Evolutionary conservation across 1,139 yeast genomes (phyloP).

Genomic region (Magnusiomyces sp.): DNA sequence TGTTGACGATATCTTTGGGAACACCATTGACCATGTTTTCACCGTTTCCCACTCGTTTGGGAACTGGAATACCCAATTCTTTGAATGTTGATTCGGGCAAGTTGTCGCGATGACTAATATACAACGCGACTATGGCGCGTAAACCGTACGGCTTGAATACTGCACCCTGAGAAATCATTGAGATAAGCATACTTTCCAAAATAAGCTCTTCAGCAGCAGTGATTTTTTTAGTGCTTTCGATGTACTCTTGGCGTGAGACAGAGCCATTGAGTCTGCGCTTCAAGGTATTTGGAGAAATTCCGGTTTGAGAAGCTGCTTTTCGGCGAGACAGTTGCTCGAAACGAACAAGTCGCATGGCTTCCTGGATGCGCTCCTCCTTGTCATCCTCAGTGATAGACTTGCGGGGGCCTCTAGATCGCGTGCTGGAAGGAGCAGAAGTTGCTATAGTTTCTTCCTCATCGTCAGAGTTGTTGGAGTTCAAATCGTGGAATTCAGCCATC

Average conservation of each 20-base stretch:
- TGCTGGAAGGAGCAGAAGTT: no score
- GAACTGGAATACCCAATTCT: no score
- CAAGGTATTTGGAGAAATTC: conserved; percentile 14
- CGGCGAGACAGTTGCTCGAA: conserved; percentile 14
- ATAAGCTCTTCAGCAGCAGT: conserved; percentile 14
- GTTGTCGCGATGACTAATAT: conserved; percentile 4
- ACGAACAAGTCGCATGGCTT: conserved; percentile 14
- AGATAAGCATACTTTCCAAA: conserved; percentile 13
- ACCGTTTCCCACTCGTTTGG: no score
- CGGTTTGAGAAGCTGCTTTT: conserved; percentile 14
- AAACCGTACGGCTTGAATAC: conserved; percentile 13
- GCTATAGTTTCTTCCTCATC: no score
- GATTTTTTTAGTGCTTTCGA: conserved; percentile 14
- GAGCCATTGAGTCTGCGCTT: conserved; percentile 16
- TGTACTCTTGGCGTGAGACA: conserved; percentile 14
- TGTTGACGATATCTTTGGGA: not conserved
- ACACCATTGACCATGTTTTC: no score
- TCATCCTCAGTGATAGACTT: not conserved
- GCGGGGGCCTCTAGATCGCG: not conserved
- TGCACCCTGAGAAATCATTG: conserved; percentile 15
- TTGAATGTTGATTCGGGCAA: not conserved
- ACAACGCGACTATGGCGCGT: conserved; percentile 13
- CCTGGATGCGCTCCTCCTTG: conserved; percentile 14
- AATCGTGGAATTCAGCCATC: no score
- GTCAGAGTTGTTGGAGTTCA: no score